Evolutionary conservation across 257 asterid species (phyloP).

Genomic region (Lycium ferocissimum): DNA sequence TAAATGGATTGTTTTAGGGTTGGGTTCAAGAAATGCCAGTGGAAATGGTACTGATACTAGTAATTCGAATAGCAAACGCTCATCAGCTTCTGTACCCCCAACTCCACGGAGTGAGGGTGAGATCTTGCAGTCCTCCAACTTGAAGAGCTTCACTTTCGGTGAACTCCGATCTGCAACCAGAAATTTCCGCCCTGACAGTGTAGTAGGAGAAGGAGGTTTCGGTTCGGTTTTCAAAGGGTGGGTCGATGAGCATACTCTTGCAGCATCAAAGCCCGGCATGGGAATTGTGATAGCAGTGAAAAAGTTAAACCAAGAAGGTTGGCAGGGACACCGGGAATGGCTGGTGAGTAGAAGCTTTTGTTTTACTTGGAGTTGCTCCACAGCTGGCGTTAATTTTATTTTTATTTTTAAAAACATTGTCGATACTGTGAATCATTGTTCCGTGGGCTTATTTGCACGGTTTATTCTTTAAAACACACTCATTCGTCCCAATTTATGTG

Average conservation of each 20-base stretch:
- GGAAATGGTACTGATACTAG: constrained; percentile 61
- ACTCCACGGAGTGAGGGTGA: constrained; percentile 93
- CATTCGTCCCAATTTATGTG: too few relatives aligned
- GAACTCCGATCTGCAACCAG: constrained; percentile 85
- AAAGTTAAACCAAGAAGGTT: constrained; percentile 36
- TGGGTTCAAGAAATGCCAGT: constrained; percentile 53
- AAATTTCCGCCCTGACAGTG: constrained; percentile 91
- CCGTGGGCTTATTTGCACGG: neutral
- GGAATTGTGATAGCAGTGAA: constrained; percentile 37
- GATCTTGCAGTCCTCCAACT: constrained; percentile 81
- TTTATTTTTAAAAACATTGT: neutral
- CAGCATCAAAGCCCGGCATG: constrained; percentile 34
- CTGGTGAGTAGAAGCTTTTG: constrained; percentile 30
- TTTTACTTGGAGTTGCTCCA: neutral
- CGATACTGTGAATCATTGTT: neutral
- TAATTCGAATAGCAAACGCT: constrained; percentile 64
- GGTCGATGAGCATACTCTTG: constrained; percentile 36
- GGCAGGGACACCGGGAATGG: constrained; percentile 43
- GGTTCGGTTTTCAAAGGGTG: constrained; percentile 39
- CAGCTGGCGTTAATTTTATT: neutral
- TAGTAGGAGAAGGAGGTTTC: constrained; percentile 50
- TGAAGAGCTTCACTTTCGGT: constrained; percentile 71
- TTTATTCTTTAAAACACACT: neutral
- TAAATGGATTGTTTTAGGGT: constrained; percentile 29
- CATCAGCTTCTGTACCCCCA: constrained; percentile 66